These are phyloP conservation scores for Pyrenochaeta sp. DNA, from an alignment of 2,329 filamentous ascomycete genomes.

Conservation along the genomic window DNA sequence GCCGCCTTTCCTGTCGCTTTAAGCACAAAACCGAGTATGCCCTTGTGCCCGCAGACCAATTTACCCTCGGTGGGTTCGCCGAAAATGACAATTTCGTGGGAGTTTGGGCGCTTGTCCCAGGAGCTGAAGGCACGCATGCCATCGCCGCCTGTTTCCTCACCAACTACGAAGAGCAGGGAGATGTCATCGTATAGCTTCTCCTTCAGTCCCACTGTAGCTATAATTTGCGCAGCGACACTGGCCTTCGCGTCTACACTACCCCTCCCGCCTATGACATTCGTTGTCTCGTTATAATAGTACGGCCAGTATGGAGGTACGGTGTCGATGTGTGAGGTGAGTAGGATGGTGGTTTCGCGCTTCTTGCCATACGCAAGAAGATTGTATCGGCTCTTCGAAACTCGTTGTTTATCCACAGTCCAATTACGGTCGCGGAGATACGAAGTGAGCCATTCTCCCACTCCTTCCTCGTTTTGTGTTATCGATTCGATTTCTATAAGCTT, in stretches of 20 bases:
- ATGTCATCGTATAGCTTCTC: constrained; percentile 54
- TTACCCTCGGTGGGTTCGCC: constrained; percentile 92
- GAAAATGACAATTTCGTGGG: constrained; percentile 79
- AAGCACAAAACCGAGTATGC: constrained; percentile 74
- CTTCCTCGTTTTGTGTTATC: constrained; percentile 72
- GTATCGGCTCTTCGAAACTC: constrained; percentile 64
- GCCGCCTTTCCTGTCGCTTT: constrained; percentile 77
- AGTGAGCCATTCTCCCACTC: constrained; percentile 73
- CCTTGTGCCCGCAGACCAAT: constrained; percentile 92
- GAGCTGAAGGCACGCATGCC: constrained; percentile 72
- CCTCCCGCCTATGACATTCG: constrained; percentile 69
- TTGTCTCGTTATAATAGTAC: constrained; percentile 65
- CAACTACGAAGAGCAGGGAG: constrained; percentile 72
- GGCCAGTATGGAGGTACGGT: constrained; percentile 73
- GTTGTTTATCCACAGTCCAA: constrained; percentile 70
- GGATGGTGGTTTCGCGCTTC: constrained; percentile 63
- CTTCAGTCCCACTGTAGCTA: constrained; percentile 67
- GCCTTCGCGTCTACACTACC: constrained; percentile 72
- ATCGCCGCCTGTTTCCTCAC: constrained; percentile 81
- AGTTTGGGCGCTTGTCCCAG: constrained; percentile 35
- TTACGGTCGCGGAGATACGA: constrained; percentile 69
- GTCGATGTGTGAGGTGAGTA: constrained; percentile 86
- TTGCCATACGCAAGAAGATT: constrained; percentile 77
- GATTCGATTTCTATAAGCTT: constrained; percentile 79
- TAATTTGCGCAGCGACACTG: constrained; percentile 75